A percentile compares a stretch with the other conserved stretches of the same genome.
Evolutionary conservation across 805 yeast genomes (phyloP).

Genomic region (Wickerhamiella vanderwaltii): DNA sequence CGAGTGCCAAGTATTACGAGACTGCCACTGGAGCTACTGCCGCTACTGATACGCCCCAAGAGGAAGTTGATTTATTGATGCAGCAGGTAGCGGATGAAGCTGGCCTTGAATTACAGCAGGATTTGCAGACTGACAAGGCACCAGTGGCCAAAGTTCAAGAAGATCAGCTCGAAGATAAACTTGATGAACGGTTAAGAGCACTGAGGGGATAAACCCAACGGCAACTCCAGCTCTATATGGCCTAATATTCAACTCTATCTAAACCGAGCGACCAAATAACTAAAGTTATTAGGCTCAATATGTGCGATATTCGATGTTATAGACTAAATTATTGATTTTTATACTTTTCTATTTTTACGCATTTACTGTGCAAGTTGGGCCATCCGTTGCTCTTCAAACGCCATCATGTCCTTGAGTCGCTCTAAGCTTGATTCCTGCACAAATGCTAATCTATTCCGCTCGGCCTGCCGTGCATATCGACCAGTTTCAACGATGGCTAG

Average conservation of each 20-base stretch:
- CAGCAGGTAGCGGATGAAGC: slow-evolving; percentile 95
- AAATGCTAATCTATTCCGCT: slow-evolving; percentile 15
- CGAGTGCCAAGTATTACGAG: slow-evolving; percentile 86
- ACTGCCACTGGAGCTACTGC: slow-evolving; percentile 77
- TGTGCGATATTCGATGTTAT: no score
- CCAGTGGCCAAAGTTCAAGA: slow-evolving; percentile 39
- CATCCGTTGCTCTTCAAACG: slow-evolving; percentile 12
- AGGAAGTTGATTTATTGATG: slow-evolving; percentile 82
- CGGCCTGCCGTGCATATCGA: slow-evolving; percentile 15
- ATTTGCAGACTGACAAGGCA: slow-evolving; percentile 45
- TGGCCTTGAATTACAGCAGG: slow-evolving; percentile 83
- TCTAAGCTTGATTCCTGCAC: slow-evolving; percentile 1
- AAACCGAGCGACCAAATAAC: no score
- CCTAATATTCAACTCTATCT: no score
- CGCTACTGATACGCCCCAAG: slow-evolving; percentile 86
- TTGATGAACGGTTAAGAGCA: slow-evolving; percentile 83
- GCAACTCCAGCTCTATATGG: no score
- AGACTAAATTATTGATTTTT: no score
- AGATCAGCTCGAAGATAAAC: slow-evolving; percentile 67
- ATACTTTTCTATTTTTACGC: not conserved
- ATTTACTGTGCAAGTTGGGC: not conserved
- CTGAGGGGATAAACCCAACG: slow-evolving; percentile 38
- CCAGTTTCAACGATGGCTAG: slow-evolving; percentile 14
- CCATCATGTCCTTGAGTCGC: slow-evolving; percentile 15
- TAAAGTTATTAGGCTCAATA: no score